Conservation (phyloP, 202 grass and related monocot genomes). For the Digitaria exilis region DNA sequence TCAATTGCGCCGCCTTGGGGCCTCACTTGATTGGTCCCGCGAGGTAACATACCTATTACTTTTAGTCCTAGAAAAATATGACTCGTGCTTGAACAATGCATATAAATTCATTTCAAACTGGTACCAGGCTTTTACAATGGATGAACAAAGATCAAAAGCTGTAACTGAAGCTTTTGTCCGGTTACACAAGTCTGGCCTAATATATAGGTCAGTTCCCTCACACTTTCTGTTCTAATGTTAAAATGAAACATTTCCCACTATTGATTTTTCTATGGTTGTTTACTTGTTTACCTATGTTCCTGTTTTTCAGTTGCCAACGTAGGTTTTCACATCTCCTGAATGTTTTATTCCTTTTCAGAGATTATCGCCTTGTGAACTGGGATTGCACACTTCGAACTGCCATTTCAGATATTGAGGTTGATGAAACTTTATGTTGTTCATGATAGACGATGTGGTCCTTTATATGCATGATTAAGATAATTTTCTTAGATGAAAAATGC, state of each 20-base stretch:
- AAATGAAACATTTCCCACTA: not conserved
- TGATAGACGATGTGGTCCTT: not conserved
- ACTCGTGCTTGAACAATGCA: not conserved
- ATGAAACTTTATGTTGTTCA: slow-evolving; percentile 20
- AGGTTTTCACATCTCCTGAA: slow-evolving; percentile 10
- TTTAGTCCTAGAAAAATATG: slow-evolving; percentile 23
- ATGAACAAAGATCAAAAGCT: slow-evolving; percentile 78
- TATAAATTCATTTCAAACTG: slow-evolving; percentile 34
- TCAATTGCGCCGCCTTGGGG: slow-evolving; percentile 85
- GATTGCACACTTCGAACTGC: slow-evolving; percentile 92
- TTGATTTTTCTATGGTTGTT: not conserved
- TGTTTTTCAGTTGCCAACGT: not conserved
- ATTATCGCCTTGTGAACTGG: slow-evolving; percentile 90
- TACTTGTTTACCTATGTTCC: not conserved
- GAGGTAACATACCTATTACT: slow-evolving; percentile 68
- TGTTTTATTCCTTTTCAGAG: slow-evolving; percentile 51
- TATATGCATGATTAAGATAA: not conserved
- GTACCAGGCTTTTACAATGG: slow-evolving; percentile 96
- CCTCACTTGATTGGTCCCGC: slow-evolving; percentile 93
- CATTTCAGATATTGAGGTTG: slow-evolving; percentile 97
- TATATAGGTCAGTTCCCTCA: slow-evolving; percentile 74
- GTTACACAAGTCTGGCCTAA: slow-evolving; percentile 73
- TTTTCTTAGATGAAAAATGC: slow-evolving; percentile 12
- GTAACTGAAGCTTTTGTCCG: slow-evolving; percentile 94
- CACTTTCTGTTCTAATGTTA: slow-evolving; percentile 22